A percentile compares a stretch with the other conserved stretches of the same genome.
Conservation (phyloP, 139 green algal genomes). For the Diplosphaera chodatii region DNA sequence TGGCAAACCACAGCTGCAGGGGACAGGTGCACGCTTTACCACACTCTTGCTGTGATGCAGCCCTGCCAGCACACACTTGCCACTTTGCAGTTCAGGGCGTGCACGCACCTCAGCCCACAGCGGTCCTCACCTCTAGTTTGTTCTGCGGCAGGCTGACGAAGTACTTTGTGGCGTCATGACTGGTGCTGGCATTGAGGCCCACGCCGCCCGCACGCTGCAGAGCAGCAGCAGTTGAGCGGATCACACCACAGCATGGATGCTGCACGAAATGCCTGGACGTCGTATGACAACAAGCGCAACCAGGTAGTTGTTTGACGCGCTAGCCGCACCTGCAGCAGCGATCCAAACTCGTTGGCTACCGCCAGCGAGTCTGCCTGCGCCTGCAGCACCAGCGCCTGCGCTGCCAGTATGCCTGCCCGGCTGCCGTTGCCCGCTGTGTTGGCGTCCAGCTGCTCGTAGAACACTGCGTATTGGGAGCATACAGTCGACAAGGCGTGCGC, state of each 20-base stretch:
- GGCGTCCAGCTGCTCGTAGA: conserved; percentile 51
- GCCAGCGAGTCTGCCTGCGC: conserved; percentile 39
- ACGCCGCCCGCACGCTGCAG: conserved; percentile 50
- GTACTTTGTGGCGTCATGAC: conserved; percentile 76
- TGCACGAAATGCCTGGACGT: too few relatives aligned
- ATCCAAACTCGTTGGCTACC: conserved; percentile 73
- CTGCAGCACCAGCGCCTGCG: conserved; percentile 19
- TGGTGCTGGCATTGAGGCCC: conserved; percentile 84
- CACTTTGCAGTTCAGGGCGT: too few relatives aligned
- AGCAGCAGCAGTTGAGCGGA: too few relatives aligned
- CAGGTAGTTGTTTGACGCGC: too few relatives aligned
- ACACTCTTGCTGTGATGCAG: too few relatives aligned
- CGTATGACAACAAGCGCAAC: too few relatives aligned
- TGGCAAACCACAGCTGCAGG: conserved; percentile 47
- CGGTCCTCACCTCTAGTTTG: conserved; percentile 79
- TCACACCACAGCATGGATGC: too few relatives aligned
- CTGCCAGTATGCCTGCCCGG: conserved; percentile 17
- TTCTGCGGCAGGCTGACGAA: conserved; percentile 53
- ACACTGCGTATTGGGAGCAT: conserved; percentile 31
- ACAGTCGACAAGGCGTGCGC: too few relatives aligned
- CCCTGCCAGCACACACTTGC: too few relatives aligned
- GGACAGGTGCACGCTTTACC: too few relatives aligned
- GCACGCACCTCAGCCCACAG: too few relatives aligned
- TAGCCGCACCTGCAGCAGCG: conserved; percentile 41
- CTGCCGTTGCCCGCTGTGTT: neutral